Conservation (phyloP, 1,284 basidiomycete genomes). For the Cryptococcus amylolentus region DNA sequence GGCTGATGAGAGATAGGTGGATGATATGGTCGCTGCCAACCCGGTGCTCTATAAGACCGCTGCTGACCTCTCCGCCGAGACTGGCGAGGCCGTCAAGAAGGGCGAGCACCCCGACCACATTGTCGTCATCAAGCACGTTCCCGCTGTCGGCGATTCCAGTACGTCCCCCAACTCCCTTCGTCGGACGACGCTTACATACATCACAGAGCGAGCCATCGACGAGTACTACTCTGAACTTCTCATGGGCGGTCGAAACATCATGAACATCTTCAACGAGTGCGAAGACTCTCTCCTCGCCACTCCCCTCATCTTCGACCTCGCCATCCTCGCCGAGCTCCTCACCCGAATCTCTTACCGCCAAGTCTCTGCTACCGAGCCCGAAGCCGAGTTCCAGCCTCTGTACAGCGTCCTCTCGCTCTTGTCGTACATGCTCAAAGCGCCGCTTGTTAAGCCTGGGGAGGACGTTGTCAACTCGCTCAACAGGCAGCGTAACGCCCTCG, state of each 20-base stretch:
- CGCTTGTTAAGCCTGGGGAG: constrained; percentile 90
- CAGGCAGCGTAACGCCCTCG: constrained; percentile 90
- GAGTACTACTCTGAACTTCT: constrained; percentile 91
- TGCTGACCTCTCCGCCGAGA: constrained; percentile 46
- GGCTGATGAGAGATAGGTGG: constrained; percentile 52
- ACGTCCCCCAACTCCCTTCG: constrained; percentile 6
- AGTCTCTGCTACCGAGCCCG: constrained; percentile 41
- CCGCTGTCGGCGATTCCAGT: constrained; percentile 87
- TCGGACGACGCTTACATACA: background rate
- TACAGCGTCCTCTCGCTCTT: constrained; percentile 85
- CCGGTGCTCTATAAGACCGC: constrained; percentile 74
- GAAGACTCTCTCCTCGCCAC: constrained; percentile 96
- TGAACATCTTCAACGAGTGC: constrained; percentile 90
- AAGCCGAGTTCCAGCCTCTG: constrained; percentile 68
- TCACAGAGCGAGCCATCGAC: constrained; percentile 74
- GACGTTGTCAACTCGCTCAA: constrained; percentile 94
- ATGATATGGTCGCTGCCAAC: constrained; percentile 95
- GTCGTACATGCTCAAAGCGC: constrained; percentile 96
- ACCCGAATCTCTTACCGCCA: constrained; percentile 86
- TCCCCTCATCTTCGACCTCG: constrained; percentile 88
- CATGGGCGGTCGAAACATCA: constrained; percentile 56
- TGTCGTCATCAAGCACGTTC: constrained; percentile 84
- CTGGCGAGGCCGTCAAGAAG: constrained; percentile 58
- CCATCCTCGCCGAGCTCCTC: constrained; percentile 90
- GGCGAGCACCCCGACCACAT: constrained; percentile 87